A percentile compares a stretch with the other conserved stretches of the same genome.
phyloP scores from a whole-genome alignment of 345 rosid species.

The Diplotaxis tenuifolia region DNA sequence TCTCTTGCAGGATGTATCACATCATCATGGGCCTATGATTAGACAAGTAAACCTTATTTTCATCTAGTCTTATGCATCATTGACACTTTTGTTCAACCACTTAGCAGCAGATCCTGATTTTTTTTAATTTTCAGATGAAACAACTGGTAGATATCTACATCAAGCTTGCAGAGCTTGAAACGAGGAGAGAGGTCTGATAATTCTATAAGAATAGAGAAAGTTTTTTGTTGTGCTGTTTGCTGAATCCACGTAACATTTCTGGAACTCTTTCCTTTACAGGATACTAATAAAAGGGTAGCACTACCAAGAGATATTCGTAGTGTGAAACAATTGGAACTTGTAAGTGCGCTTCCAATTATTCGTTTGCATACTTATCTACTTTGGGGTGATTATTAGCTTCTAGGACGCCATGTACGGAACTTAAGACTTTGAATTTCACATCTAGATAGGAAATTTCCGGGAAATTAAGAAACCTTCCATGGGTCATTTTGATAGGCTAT shows the following conservation, averaged over 20 bases:
- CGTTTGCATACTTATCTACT: constrained; percentile 19
- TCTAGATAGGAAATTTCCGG: not conserved
- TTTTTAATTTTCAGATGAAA: constrained; percentile 56
- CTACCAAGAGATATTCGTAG: constrained; percentile 88
- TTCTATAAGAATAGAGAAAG: constrained; percentile 18
- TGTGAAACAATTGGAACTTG: constrained; percentile 81
- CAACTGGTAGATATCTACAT: constrained; percentile 95
- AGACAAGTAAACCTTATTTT: constrained; percentile 52
- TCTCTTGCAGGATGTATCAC: constrained; percentile 65
- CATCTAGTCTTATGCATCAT: constrained; percentile 7
- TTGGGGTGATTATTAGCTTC: constrained; percentile 10
- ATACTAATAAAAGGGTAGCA: constrained; percentile 59
- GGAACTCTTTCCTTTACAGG: constrained; percentile 48
- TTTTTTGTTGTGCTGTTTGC: constrained; percentile 17
- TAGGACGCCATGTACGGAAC: constrained; percentile 13
- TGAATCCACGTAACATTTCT: constrained; percentile 12
- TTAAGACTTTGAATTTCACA: not conserved
- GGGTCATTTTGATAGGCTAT: constrained; percentile 18
- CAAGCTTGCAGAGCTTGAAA: constrained; percentile 95
- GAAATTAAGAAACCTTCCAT: not conserved
- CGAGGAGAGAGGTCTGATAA: constrained; percentile 78
- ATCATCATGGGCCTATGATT: constrained; percentile 73
- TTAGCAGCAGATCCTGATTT: constrained; percentile 10
- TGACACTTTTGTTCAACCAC: not conserved
- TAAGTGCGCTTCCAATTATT: constrained; percentile 39